A percentile compares a stretch with the other conserved stretches of the same genome.
Evolutionary conservation across 805 yeast species (phyloP).

Genomic region (Candida sonorensis): DNA sequence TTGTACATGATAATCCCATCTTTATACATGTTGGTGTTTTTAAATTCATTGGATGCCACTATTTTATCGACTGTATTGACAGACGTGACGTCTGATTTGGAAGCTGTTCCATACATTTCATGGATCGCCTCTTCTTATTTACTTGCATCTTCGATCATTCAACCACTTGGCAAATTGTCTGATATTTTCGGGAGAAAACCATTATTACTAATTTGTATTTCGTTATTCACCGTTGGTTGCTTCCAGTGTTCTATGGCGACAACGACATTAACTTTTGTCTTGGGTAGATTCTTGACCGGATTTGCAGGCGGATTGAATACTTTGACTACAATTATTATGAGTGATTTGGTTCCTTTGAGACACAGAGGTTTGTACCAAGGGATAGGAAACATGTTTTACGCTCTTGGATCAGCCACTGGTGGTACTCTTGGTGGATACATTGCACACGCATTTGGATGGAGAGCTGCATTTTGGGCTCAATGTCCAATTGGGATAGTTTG

Average conservation of each 20-base stretch:
- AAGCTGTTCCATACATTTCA: constrained; percentile 54
- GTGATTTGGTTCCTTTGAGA: constrained; percentile 75
- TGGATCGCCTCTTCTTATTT: constrained; percentile 73
- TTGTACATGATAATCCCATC: constrained; percentile 32
- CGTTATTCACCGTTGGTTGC: constrained; percentile 52
- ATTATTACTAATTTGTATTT: constrained; percentile 43
- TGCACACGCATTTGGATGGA: constrained; percentile 56
- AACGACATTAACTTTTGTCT: constrained; percentile 40
- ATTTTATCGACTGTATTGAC: constrained; percentile 61
- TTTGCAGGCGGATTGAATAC: constrained; percentile 88
- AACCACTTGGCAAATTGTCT: constrained; percentile 66
- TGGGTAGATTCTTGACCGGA: constrained; percentile 69
- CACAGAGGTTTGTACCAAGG: constrained; percentile 86
- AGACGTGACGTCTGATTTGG: constrained; percentile 61
- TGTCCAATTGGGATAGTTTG: constrained; percentile 40
- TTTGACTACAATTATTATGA: constrained; percentile 66
- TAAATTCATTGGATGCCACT: constrained; percentile 64
- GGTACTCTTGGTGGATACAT: constrained; percentile 59
- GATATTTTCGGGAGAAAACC: constrained; percentile 67
- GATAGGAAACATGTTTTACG: constrained; percentile 69
- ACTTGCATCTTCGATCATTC: constrained; percentile 64
- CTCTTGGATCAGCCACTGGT: constrained; percentile 72
- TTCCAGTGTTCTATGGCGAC: constrained; percentile 47
- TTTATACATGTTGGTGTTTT: constrained; percentile 41
- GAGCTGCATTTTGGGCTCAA: constrained; percentile 53